phyloP scores from a whole-genome alignment of 1,139 yeast species.

The Saccharomyces hybrid region DNA sequence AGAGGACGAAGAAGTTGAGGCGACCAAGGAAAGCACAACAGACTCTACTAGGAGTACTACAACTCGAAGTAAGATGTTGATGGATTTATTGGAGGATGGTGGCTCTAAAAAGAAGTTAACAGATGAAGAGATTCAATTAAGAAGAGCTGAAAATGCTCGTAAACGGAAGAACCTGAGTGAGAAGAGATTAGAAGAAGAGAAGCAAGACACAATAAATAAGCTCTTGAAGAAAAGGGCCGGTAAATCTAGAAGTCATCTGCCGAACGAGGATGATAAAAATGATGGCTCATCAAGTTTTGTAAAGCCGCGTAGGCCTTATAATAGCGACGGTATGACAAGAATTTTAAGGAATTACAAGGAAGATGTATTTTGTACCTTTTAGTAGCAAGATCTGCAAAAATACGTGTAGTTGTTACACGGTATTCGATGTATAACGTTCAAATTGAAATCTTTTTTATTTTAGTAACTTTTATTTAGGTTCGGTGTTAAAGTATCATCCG shows the following conservation, averaged over 20 bases:
- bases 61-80: slow-evolving; percentile 16
- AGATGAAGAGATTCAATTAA: slow-evolving; percentile 74
- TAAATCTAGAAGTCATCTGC: slow-evolving; percentile 44
- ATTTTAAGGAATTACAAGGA: slow-evolving; percentile 14
- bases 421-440: not conserved
- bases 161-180: slow-evolving; percentile 80
- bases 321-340: slow-evolving; percentile 21
- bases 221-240: slow-evolving; percentile 76
- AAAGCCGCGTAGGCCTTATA: slow-evolving; percentile 32
- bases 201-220: slow-evolving; percentile 81
- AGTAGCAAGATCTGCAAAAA: too few species aligned
- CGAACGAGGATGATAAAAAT: slow-evolving; percentile 37
- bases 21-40: slow-evolving; percentile 7
- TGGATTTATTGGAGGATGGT: slow-evolving; percentile 25
- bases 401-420: too few species aligned
- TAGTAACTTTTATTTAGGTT: not conserved
- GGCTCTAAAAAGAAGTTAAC: slow-evolving; percentile 39
- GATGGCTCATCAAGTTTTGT: slow-evolving; percentile 27
- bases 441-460: too few species aligned
- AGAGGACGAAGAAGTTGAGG: slow-evolving; percentile 9
- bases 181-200: slow-evolving; percentile 83
- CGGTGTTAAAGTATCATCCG: not conserved
- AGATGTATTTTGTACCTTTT: slow-evolving; percentile 13
- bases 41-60: slow-evolving; percentile 3
- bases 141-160: slow-evolving; percentile 84